Evolutionary conservation across 257 asterid genomes (phyloP), one percentile per base, ranked within the genome.

Genomic region (Rauvolfia tetraphylla): DNA sequence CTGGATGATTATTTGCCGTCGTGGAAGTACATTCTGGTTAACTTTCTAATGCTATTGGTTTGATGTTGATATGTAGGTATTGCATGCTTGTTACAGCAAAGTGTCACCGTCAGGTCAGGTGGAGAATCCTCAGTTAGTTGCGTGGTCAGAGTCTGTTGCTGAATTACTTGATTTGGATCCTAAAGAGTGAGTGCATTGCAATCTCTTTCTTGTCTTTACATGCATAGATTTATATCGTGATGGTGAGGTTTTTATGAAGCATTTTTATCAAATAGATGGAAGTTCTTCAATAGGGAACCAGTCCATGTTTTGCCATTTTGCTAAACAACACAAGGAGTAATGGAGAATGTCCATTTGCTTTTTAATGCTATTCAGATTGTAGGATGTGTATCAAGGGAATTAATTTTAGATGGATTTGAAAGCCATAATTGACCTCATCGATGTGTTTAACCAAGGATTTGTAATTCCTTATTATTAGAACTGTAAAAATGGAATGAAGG

Each of bases 91-190:
- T 84, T 95, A 89, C 78, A 87, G 96, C 25, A 93, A 87, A 84
- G 96, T 91, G 72, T 89, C 89, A 46, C 98, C 99, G 6, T 93
- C 97, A 9, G 97, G 78, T 57, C 89, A 86, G 88, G 98, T 93
- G 71, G 96, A 95, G 82, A 83, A 89, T 77, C 99, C 99, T 63
- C 96, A 90, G 81, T 97, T 93, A 70, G 96, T 95, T 76, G 92
- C 90, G 42, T 90, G 96, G 96, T 93, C 99, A 1, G 96, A 90
- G 70, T 86, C 96, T 15, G 98, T 95, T 75, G 93, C 96, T 1
- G 96, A 88, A 63, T 70, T 89, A 56, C 93, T 95, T 72, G 93
- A 93, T 76, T 84, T 95, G 90, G 96, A 93, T 85, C 85, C 91
- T 38, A 80, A 83, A 86, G 99, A 95, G 99, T 95, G 84, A 83